Conservation (phyloP, 768 basidiomycete species). For the Lactarius sanguifluus region DNA sequence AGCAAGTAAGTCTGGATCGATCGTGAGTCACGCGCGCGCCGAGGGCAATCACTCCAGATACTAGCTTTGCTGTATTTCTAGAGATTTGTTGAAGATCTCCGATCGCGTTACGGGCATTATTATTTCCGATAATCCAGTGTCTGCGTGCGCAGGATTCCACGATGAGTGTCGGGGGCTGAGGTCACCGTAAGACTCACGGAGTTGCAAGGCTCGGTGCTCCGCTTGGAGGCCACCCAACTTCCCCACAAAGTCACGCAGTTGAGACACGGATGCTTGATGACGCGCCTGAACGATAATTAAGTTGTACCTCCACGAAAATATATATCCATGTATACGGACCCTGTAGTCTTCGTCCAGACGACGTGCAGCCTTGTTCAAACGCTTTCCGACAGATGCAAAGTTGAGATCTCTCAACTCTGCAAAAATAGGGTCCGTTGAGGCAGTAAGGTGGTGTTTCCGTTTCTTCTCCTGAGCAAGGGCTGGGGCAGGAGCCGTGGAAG, state of each 20-base stretch:
- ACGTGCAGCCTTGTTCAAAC: conserved; percentile 76
- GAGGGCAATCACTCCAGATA: conserved; percentile 1
- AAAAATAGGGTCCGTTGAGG: conserved; percentile 75
- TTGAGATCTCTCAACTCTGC: conserved; percentile 86
- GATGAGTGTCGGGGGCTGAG: neutral
- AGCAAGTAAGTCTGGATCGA: conserved; percentile 77
- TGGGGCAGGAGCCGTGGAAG: conserved; percentile 46
- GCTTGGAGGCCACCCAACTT: conserved; percentile 89
- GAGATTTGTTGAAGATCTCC: conserved; percentile 84
- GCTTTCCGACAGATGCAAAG: conserved; percentile 84
- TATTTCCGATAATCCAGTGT: conserved; percentile 92
- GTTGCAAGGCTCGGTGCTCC: conserved; percentile 83
- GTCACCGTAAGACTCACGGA: conserved; percentile 62
- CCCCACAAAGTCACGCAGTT: conserved; percentile 93
- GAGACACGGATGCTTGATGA: conserved; percentile 84
- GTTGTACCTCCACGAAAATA: neutral
- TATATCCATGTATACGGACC: conserved; percentile 40
- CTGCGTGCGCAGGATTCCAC: conserved; percentile 43
- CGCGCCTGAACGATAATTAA: conserved; percentile 53
- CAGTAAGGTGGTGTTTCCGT: conserved; percentile 85
- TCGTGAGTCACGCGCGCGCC: conserved; percentile 15
- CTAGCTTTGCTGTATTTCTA: conserved; percentile 95
- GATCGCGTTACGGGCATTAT: conserved; percentile 81
- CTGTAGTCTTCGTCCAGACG: conserved; percentile 93
- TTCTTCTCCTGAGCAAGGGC: conserved; percentile 73